Evolutionary conservation across 768 basidiomycete genomes (phyloP).

Genomic region (Cystobasidium tubakii): DNA sequence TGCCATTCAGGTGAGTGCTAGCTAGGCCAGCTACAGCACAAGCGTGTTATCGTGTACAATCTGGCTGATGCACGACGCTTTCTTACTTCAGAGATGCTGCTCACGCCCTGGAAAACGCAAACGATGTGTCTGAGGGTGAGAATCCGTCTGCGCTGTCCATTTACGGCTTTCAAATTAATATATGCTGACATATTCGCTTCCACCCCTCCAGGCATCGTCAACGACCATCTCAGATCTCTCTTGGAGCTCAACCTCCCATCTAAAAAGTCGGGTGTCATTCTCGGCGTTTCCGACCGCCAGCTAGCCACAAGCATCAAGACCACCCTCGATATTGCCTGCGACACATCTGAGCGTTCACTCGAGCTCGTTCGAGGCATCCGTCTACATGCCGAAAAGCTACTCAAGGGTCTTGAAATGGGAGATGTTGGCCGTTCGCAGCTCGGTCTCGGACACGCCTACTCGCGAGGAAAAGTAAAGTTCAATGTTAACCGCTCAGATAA

Average conservation of each 20-base stretch:
- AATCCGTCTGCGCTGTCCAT: constrained; percentile 6
- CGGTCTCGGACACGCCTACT: constrained; percentile 94
- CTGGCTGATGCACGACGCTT: too few relatives aligned
- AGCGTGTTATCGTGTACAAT: too few relatives aligned
- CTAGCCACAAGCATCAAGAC: constrained; percentile 73
- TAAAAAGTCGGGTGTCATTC: constrained; percentile 57
- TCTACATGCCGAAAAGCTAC: constrained; percentile 72
- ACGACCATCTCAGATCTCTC: constrained; percentile 72
- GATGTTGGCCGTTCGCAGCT: constrained; percentile 91
- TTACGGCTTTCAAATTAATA: too few relatives aligned
- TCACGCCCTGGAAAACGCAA: constrained; percentile 72
- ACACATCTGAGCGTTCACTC: constrained; percentile 69
- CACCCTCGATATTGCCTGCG: constrained; percentile 66
- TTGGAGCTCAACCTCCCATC: constrained; percentile 80
- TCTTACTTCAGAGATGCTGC: constrained; percentile 39
- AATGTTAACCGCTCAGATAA: constrained; percentile 73
- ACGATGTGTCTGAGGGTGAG: constrained; percentile 91
- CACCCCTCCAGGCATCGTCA: constrained; percentile 63
- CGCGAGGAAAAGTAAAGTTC: constrained; percentile 94
- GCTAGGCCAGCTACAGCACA: too few relatives aligned
- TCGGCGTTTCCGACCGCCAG: constrained; percentile 70
- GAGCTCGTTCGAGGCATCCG: constrained; percentile 90
- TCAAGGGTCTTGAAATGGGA: constrained; percentile 77
- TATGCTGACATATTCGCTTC: neutral
- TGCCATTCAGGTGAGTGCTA: constrained; percentile 68